phyloP scores from a whole-genome alignment of 2,329 filamentous ascomycete genomes.

The Aspergillus eucalypticola region DNA sequence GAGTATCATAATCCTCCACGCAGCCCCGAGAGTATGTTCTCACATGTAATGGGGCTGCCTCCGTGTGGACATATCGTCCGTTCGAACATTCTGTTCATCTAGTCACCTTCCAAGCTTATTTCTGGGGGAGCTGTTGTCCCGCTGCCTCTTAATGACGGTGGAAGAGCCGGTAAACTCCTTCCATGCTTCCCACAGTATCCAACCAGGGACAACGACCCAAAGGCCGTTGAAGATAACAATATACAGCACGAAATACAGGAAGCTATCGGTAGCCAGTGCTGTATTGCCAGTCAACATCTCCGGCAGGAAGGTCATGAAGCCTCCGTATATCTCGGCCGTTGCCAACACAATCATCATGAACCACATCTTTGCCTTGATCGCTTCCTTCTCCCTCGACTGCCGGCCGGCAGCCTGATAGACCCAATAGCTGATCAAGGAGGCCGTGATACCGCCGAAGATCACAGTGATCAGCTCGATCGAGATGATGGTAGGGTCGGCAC shows the following conservation, averaged over 20 bases:
- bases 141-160: constrained; percentile 14
- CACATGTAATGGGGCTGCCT: not conserved
- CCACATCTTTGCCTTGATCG: constrained; percentile 48
- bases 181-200: constrained; percentile 57
- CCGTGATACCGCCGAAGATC: constrained; percentile 58
- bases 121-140: not conserved
- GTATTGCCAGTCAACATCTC: constrained; percentile 63
- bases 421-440: constrained; percentile 58
- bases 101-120: not conserved
- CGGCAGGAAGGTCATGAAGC: constrained; percentile 66
- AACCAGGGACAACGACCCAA: constrained; percentile 62
- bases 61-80: not conserved
- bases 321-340: constrained; percentile 65
- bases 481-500: constrained; percentile 59
- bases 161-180: constrained; percentile 45
- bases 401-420: constrained; percentile 35
- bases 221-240: constrained; percentile 65
- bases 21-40: not conserved
- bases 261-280: constrained; percentile 60
- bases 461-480: constrained; percentile 64
- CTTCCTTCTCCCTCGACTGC: constrained; percentile 24
- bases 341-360: constrained; percentile 61
- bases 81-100: not conserved
- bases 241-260: constrained; percentile 65
- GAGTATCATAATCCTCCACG: no score